Evolutionary conservation across 1,284 basidiomycete genomes (phyloP).

Genomic region (Uromyces viciae-fabae): DNA sequence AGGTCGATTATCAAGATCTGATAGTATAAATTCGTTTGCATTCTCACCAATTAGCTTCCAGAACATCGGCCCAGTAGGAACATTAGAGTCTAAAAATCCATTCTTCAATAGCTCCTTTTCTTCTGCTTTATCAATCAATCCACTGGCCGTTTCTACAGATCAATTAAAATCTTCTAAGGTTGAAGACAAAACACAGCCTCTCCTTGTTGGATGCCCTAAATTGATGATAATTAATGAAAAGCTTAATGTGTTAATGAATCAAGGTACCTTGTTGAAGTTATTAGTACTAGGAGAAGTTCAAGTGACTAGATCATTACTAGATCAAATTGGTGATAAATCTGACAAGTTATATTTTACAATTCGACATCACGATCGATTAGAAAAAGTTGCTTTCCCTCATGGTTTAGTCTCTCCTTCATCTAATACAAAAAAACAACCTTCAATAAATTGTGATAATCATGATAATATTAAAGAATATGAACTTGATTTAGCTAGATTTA

Average conservation of each 20-base stretch:
- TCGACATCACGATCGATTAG: neutral
- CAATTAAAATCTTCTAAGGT: too few relatives aligned
- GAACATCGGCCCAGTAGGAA: too few relatives aligned
- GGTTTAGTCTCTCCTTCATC: neutral
- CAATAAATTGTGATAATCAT: neutral
- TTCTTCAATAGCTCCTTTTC: slow-evolving; percentile 28
- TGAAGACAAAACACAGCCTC: too few relatives aligned
- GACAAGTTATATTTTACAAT: neutral
- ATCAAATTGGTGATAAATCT: neutral
- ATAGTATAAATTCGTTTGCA: slow-evolving; percentile 12
- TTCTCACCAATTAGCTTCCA: too few relatives aligned
- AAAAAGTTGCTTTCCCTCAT: slow-evolving; percentile 11
- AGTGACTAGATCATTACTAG: neutral
- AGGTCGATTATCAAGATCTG: neutral
- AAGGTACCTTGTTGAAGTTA: slow-evolving; percentile 1
- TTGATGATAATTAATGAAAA: slow-evolving; percentile 12
- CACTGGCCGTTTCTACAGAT: neutral
- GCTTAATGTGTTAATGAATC: slow-evolving; percentile 37
- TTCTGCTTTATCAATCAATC: neutral
- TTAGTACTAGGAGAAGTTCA: slow-evolving; percentile 22
- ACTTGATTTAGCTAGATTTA: neutral
- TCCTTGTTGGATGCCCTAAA: neutral
- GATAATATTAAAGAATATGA: neutral
- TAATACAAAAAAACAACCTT: too few relatives aligned
- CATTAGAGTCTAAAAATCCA: too few relatives aligned